Conservation (phyloP, 768 basidiomycete species). For the Pleurotus giganteus region DNA sequence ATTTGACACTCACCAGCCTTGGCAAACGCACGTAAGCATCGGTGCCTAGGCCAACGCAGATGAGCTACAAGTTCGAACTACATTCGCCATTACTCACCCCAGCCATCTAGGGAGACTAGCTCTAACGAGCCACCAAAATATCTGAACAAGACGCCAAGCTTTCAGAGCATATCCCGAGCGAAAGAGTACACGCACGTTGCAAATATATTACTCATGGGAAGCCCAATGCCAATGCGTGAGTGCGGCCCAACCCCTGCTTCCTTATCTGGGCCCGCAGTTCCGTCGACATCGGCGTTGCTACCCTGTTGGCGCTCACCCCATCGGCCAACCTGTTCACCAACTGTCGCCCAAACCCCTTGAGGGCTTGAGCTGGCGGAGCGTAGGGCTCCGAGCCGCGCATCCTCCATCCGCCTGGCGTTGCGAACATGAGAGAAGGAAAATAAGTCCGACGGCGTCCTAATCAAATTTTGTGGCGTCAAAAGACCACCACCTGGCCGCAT, state of each 20-base stretch:
- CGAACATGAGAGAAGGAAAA: conserved; percentile 89
- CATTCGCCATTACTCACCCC: conserved; percentile 77
- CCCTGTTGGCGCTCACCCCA: conserved; percentile 38
- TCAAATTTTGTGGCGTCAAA: conserved; percentile 38
- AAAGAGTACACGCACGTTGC: conserved; percentile 54
- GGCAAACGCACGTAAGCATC: conserved; percentile 82
- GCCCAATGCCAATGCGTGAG: conserved; percentile 73
- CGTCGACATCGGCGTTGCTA: conserved; percentile 20
- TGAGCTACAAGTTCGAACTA: no score
- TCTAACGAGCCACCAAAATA: conserved; percentile 85
- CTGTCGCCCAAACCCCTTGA: conserved; percentile 70
- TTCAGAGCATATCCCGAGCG: not conserved
- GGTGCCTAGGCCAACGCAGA: conserved; percentile 48
- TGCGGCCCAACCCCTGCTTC: conserved; percentile 49
- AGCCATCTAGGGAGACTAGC: conserved; percentile 77
- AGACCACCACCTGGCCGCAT: conserved; percentile 67
- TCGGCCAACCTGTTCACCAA: conserved; percentile 70
- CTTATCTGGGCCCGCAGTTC: conserved; percentile 35
- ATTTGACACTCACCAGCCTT: conserved; percentile 56
- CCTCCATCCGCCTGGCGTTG: conserved; percentile 67
- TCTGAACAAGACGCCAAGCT: conserved; percentile 31
- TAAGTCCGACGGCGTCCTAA: conserved; percentile 69
- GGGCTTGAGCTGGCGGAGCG: conserved; percentile 59
- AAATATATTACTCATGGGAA: conserved; percentile 89
- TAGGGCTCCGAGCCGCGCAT: conserved; percentile 65